Base-by-base conservation (phyloP, 2,329 filamentous ascomycete genomes). In the Raffaelea arxii region DNA sequence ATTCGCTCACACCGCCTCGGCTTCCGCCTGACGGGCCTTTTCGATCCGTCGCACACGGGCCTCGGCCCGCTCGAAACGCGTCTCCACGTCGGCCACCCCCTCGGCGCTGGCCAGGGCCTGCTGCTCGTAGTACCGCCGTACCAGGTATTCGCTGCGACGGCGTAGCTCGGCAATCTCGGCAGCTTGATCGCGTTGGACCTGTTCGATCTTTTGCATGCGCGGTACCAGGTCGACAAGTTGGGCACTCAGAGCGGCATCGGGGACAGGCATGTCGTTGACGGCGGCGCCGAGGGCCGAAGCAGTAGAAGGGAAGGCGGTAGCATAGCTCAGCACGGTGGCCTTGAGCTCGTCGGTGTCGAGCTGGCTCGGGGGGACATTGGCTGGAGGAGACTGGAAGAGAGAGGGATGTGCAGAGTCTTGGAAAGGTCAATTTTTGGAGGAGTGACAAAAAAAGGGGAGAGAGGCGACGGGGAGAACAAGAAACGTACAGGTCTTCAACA, bases 81-180 rank as follows among this genome's bases (percentile, higher is more conserved):
- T 72, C 63, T 94, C 84, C 58, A 83, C 79, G 44, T 83, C 78
- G 21, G 82, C 83, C 67, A 88, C 82, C 48, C 76, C 75, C 54
- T 80, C 76, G 0, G 82, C 82, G 54, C 78, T 78, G 11, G 75
- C 74, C 41, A 94, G 67, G 38, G 92, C 71, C 4, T 80, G 78
- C 22, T 77, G 68, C 60, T 89, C 81, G 63, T 91, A 89, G 83
- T 87, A 94, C 30, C 70, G 64, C 53, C 82, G 74, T 49, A 88
- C 64, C 22, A 76, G 66, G 51, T 62, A 61, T 62, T 80, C 85
- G 65, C 75, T 90, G 53, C 72, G 74, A 51, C 65, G 74, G 59
- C 78, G 74, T 59, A 84, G 71, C 60, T 76, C 76, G 21, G 74
- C 75, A 51, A 86, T 75, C 61, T 83, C 78, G 41, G 71, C 69